Percentiles rank a stretch among this genome's conserved stretches.
Conservation (phyloP, 2,329 filamentous ascomycete genomes). For the Verticillium albo-atrum region DNA sequence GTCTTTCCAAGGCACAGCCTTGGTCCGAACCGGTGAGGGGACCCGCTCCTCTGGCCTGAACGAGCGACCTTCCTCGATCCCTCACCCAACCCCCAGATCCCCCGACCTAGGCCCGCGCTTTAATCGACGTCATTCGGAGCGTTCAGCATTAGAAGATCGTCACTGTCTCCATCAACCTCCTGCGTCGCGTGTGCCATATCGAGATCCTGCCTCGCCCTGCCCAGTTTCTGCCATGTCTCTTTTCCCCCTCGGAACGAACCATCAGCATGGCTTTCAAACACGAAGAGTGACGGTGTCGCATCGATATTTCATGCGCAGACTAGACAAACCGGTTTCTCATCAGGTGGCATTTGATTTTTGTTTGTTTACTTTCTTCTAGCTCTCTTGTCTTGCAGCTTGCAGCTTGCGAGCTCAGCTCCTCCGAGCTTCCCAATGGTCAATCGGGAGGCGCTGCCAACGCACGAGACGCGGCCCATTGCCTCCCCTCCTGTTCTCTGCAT, state of each 20-base stretch:
- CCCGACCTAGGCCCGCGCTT: conserved; percentile 9
- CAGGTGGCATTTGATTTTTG: neutral
- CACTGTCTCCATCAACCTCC: neutral
- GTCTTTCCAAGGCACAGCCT: neutral
- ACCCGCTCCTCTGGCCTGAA: neutral
- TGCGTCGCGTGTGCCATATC: neutral
- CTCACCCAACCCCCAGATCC: conserved; percentile 18
- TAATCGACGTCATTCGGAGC: conserved; percentile 2
- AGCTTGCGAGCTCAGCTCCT: neutral
- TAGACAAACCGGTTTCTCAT: neutral
- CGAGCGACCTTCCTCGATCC: conserved; percentile 18
- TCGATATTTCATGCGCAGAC: neutral
- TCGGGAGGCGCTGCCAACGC: neutral
- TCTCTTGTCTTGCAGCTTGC: neutral
- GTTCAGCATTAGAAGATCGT: neutral
- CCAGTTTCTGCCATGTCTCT: neutral
- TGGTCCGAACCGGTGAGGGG: neutral
- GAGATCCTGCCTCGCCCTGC: neutral
- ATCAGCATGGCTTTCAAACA: neutral
- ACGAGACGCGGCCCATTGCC: neutral
- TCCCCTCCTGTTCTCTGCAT: neutral
- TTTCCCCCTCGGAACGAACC: neutral
- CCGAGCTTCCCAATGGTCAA: neutral
- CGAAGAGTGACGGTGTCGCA: neutral
- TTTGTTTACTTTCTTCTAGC: neutral